phyloP scores from a whole-genome alignment of 768 basidiomycete species.

The Trichaptum fuscoviolaceum region DNA sequence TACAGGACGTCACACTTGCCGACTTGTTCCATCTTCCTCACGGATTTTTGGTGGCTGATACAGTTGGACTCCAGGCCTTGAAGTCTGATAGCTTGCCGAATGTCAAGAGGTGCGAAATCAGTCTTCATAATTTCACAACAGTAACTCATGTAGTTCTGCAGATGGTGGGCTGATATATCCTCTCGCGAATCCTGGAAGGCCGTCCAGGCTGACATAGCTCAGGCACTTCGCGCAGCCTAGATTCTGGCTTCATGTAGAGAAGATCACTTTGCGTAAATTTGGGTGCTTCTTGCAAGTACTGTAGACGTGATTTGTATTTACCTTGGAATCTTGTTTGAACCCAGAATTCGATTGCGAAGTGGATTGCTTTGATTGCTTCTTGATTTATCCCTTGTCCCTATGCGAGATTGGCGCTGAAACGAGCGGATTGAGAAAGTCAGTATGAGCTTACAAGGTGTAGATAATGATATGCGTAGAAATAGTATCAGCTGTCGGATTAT shows the following conservation, averaged over 20 bases:
- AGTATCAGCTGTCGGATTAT: too few relatives aligned
- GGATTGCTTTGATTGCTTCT: too few relatives aligned
- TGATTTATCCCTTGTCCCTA: too few relatives aligned
- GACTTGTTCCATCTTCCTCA: constrained; percentile 56
- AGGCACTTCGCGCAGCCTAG: too few relatives aligned
- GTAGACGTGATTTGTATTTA: background rate
- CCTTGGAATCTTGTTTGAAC: too few relatives aligned
- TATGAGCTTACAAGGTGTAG: too few relatives aligned
- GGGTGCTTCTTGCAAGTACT: background rate
- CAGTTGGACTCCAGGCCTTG: background rate
- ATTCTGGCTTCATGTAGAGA: background rate
- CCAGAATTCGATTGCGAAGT: too few relatives aligned
- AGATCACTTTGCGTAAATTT: background rate
- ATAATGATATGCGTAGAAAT: too few relatives aligned
- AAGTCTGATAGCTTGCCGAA: constrained; percentile 1
- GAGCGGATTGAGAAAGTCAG: too few relatives aligned
- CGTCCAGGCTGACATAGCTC: constrained; percentile 30
- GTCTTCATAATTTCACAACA: too few relatives aligned
- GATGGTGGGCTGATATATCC: constrained; percentile 52
- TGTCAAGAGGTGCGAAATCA: background rate
- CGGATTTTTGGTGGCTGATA: constrained; percentile 23
- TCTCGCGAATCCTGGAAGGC: constrained; percentile 43
- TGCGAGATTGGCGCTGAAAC: too few relatives aligned
- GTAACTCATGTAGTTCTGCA: constrained; percentile 10
- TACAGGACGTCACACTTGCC: constrained; percentile 43